These are phyloP conservation scores for Pseudogymnoascus sp. DNA, from an alignment of 2,329 filamentous ascomycete species.

Conservation along the genomic window DNA sequence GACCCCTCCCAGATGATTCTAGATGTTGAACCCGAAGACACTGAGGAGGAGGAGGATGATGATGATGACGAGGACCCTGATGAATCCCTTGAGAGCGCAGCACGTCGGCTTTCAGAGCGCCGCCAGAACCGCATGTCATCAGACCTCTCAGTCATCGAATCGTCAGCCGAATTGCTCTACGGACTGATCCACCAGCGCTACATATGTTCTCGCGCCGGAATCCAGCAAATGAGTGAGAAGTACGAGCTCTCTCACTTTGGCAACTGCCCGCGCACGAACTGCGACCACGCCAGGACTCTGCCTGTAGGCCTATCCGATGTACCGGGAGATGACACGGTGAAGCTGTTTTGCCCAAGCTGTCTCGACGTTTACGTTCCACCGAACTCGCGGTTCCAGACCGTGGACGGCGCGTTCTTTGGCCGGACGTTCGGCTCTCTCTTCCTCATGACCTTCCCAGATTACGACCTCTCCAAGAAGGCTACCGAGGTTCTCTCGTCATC, in stretches of 20 bases:
- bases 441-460: conserved; percentile 96
- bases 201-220: conserved; percentile 90
- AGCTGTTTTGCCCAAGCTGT: conserved; percentile 95
- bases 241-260: conserved; percentile 97
- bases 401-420: conserved; percentile 96
- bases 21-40: conserved; percentile 93
- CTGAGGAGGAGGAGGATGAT: conserved; percentile 63
- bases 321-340: conserved; percentile 93
- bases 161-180: conserved; percentile 95
- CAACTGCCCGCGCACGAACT: conserved; percentile 87
- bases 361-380: conserved; percentile 95
- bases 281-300: conserved; percentile 80
- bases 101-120: conserved; percentile 49
- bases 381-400: conserved; percentile 93
- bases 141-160: conserved; percentile 92
- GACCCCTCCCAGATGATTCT: conserved; percentile 67
- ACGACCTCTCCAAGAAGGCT: conserved; percentile 72
- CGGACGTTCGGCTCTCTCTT: conserved; percentile 96
- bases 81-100: conserved; percentile 49
- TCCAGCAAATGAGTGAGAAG: conserved; percentile 99
- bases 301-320: conserved; percentile 92
- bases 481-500: conserved; percentile 43
- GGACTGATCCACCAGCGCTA: conserved; percentile 97
- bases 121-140: conserved; percentile 79
- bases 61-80: conserved; percentile 61